Base-by-base conservation (phyloP, 1,139 yeast species). In the Blastobotrys serpentis region DNA sequence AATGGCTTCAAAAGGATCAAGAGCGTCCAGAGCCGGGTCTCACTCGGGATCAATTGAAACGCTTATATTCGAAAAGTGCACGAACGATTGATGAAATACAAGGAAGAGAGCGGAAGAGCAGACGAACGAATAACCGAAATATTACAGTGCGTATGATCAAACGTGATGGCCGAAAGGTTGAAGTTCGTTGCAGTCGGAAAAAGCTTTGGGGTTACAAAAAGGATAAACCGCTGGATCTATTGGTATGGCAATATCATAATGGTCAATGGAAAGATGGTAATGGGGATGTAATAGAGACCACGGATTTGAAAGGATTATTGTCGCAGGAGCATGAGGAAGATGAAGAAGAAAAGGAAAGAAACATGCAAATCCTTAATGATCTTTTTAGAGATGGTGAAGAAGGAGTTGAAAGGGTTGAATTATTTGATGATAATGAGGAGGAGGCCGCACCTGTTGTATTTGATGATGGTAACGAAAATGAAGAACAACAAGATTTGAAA, bases 121-220 rank as follows among this genome's bases (percentile, higher is more conserved):
- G 74, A 1, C 72, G 96, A 52, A 72, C 72, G 46, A 73, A 75
- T 44, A 59, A 75, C 45, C 75, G 78, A 43, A 74, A 73, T 50
- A 78, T 83, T 58, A 84, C 95, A 0, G 72, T 86, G 53, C 73
- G 97, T 54, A 76, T 85, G 2, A 69, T 76, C 46, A 75, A 83
- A 26, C 78, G 81, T 56, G 86, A 88, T 4, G 76, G 76, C 17
- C 70, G 82, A 46, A 81, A 81, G 61, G 72, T 73, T 4, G 49
- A 55, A 41, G 55, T 60, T 18, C 79, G 79, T 59, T 72, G 82
- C 53, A 76, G 74, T 59, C 86, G 86, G 68, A 81, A 83, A 21
- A 88, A 88, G 60, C 73, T 92, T 40, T 92, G 98, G 98, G 98
- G 98, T 7, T 74, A 81, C 52, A 90, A 85, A 56, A 84, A 86